phyloP scores from a whole-genome alignment of 176 grass and related monocot genomes.

The Hordeum marinum region DNA sequence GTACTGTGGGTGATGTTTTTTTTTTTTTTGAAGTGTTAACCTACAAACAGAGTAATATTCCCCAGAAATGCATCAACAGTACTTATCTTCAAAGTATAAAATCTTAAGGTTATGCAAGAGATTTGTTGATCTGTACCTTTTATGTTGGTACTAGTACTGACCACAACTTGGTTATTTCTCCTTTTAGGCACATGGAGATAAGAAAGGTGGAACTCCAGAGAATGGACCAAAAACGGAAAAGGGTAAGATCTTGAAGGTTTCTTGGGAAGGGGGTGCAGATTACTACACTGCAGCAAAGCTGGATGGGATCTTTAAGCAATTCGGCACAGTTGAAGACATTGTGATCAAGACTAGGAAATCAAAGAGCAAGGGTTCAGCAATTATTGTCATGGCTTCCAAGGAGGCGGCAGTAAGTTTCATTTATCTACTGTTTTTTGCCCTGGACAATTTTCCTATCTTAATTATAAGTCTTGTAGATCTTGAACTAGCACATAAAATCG shows the following conservation, averaged over 20 bases:
- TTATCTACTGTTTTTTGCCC: slow-evolving; percentile 8
- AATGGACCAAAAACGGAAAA: slow-evolving; percentile 37
- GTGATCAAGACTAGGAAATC: slow-evolving; percentile 78
- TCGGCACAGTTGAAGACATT: slow-evolving; percentile 77
- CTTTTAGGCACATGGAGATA: slow-evolving; percentile 31
- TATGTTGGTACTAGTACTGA: not conserved
- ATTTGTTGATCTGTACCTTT: not conserved
- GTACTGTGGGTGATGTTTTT: too few species aligned
- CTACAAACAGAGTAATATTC: not conserved
- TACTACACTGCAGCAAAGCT: slow-evolving; percentile 64
- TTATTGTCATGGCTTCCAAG: slow-evolving; percentile 77
- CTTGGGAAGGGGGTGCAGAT: slow-evolving; percentile 69
- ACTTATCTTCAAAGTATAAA: not conserved
- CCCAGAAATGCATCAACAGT: not conserved
- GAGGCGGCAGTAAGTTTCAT: slow-evolving; percentile 62
- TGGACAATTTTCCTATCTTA: not conserved
- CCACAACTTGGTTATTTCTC: not conserved
- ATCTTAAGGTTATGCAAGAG: not conserved
- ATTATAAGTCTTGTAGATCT: not conserved
- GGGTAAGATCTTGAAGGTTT: slow-evolving; percentile 44
- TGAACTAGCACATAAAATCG: not conserved
- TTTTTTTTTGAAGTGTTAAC: too few species aligned
- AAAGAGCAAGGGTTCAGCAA: slow-evolving; percentile 62
- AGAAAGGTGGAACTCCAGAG: slow-evolving; percentile 23
- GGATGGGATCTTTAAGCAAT: slow-evolving; percentile 64